Evolutionary conservation across 805 yeast species (phyloP), one percentile per base, ranked within the genome.

Genomic region (Starmerella floris): DNA sequence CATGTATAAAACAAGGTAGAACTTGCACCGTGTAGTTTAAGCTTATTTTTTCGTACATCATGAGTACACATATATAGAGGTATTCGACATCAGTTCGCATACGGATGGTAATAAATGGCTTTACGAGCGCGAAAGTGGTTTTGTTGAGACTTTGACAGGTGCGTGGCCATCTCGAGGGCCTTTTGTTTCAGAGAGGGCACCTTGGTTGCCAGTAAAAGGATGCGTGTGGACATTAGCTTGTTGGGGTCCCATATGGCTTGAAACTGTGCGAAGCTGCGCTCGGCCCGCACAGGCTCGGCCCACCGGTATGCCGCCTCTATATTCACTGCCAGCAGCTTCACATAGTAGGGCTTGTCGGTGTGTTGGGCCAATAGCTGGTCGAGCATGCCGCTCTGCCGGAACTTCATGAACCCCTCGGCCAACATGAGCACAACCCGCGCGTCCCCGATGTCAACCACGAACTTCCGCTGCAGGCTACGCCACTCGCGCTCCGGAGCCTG

Each of bases 281-380:
- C 21, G 9, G 52, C 53, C 10, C 55, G 49, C n/a, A 19, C 36
- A 1, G 5, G 27, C 28, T 56, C 57, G n/a, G 22, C n/a, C 32
- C 46, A 45, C 27, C 50, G 49, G 3, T 16, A 31, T 3, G 58
- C 55, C 3, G 51, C 51, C 25, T 45, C 46, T 38, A 54, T 39
- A 39, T 47, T 44, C n/a, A 51, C 42, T 8, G 51, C 41, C 19
- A 55, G 48, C 39, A 55, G 40, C 17, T 33, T 20, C 22, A 43
- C 23, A 16, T 50, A n/a, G 32, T 23, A 23, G 9, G 19, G 19
- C 17, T 19, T 3, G 9, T 16, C 22, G 13, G 15, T 8, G 16
- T 23, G 16, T 15, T 30, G 22, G 6, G 30, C 21, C 5, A 40
- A 4, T 13, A 30, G 34, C 15, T 23, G 22, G 39, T 30, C 28